Percentiles rank a stretch among this genome's conserved stretches.
These are phyloP conservation scores for Tremellales sp. DNA, from an alignment of 1,284 basidiomycete species.

Conservation along the genomic window DNA sequence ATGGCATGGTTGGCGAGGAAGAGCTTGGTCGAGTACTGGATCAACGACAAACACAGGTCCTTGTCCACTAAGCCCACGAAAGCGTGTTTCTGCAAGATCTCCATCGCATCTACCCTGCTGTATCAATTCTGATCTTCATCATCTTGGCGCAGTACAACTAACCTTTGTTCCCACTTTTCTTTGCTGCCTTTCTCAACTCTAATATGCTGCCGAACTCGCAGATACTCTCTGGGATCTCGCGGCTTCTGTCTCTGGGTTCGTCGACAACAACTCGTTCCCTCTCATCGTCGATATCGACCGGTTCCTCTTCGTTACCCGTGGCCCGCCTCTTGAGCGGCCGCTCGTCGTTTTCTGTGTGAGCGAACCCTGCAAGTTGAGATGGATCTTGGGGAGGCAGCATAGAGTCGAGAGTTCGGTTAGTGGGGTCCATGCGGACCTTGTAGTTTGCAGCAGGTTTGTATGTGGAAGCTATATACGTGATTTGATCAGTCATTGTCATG, in stretches of 20 bases:
- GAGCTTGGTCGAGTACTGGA: slow-evolving; percentile 84
- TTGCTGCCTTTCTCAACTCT: slow-evolving; percentile 61
- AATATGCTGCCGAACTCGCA: slow-evolving; percentile 77
- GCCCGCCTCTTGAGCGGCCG: slow-evolving; percentile 20
- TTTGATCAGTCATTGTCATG: background rate
- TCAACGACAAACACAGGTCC: slow-evolving; percentile 65
- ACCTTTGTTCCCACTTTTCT: slow-evolving; percentile 67
- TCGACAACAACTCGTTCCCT: slow-evolving; percentile 15
- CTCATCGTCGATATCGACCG: slow-evolving; percentile 24
- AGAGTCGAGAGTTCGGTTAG: slow-evolving; percentile 85
- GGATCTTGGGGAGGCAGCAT: slow-evolving; percentile 61
- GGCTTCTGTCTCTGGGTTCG: slow-evolving; percentile 7
- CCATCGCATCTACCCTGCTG: slow-evolving; percentile 61
- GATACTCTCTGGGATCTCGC: slow-evolving; percentile 68
- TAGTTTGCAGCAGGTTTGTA: slow-evolving; percentile 65
- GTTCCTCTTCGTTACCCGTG: slow-evolving; percentile 24
- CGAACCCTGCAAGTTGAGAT: slow-evolving; percentile 27
- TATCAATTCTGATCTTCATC: background rate
- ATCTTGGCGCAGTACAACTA: slow-evolving; percentile 32
- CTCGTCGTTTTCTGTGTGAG: slow-evolving; percentile 27
- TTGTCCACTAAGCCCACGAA: slow-evolving; percentile 92
- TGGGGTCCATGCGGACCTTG: slow-evolving; percentile 84
- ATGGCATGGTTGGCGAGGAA: slow-evolving; percentile 83
- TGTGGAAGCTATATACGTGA: slow-evolving; percentile 14
- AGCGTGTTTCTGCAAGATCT: slow-evolving; percentile 79